Conservation (phyloP, 1,284 basidiomycete genomes). For the Trichosporon sp. region DNA sequence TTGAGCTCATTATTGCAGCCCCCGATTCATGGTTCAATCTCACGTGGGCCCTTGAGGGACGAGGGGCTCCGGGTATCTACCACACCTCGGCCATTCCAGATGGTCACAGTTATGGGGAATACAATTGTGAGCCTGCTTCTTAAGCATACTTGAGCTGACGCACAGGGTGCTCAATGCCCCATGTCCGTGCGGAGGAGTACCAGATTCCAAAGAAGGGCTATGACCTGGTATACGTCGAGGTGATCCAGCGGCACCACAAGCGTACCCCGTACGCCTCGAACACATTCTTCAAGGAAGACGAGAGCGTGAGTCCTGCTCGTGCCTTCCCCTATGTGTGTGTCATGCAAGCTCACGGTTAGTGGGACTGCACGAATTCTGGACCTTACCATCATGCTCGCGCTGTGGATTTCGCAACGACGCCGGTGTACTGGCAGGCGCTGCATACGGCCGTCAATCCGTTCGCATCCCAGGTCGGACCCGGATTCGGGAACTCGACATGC, state of each 20-base stretch:
- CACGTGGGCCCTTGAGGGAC: slow-evolving; percentile 23
- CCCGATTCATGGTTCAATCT: slow-evolving; percentile 17
- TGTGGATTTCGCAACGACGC: slow-evolving; percentile 17
- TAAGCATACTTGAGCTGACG: background rate
- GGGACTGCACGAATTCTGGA: slow-evolving; percentile 30
- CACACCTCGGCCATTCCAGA: slow-evolving; percentile 24
- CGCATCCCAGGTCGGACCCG: slow-evolving; percentile 25
- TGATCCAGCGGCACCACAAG: slow-evolving; percentile 43
- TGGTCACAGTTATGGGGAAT: slow-evolving; percentile 25
- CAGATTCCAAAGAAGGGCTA: background rate
- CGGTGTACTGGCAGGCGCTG: slow-evolving; percentile 30
- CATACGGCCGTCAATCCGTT: slow-evolving; percentile 30
- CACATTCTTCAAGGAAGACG: slow-evolving; percentile 38
- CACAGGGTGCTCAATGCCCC: slow-evolving; percentile 5
- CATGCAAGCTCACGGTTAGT: slow-evolving; percentile 11
- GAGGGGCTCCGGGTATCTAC: slow-evolving; percentile 32
- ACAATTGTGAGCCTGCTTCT: slow-evolving; percentile 34
- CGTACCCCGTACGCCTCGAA: slow-evolving; percentile 42
- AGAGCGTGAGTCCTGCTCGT: slow-evolving; percentile 11
- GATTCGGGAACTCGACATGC: slow-evolving; percentile 35
- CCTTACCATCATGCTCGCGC: slow-evolving; percentile 29
- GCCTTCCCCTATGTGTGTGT: background rate
- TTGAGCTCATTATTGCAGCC: slow-evolving; percentile 12
- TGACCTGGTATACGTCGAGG: slow-evolving; percentile 34
- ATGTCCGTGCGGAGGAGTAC: slow-evolving; percentile 6